phyloP scores from a whole-genome alignment of 768 basidiomycete species.

The Auricularia sp. region DNA sequence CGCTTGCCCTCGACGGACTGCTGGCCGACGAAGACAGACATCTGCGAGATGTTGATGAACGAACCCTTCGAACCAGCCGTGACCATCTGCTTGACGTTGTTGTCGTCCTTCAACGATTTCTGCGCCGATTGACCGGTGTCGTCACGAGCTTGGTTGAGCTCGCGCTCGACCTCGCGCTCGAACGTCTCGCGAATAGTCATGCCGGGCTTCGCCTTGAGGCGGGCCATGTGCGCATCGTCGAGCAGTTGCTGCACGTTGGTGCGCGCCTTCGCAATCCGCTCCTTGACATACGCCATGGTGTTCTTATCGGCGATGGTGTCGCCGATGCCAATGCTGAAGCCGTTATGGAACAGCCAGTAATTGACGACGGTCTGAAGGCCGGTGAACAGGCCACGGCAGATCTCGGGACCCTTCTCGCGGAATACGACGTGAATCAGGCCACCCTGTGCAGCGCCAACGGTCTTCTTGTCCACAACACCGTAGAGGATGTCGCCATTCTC shows the following conservation, averaged over 20 bases:
- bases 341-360: constrained; percentile 97
- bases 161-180: constrained; percentile 83
- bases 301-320: constrained; percentile 90
- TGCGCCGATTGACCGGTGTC: constrained; percentile 94
- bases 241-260: constrained; percentile 68
- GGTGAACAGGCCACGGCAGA: constrained; percentile 81
- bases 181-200: constrained; percentile 99
- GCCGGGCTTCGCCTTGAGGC: constrained; percentile 82
- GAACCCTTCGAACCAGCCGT: constrained; percentile 98
- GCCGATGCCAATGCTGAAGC: constrained; percentile 97
- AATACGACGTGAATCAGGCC: constrained; percentile 95
- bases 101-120: constrained; percentile 94
- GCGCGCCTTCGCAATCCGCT: constrained; percentile 76
- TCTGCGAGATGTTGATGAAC: constrained; percentile 99
- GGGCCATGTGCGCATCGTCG: constrained; percentile 74
- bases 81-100: constrained; percentile 99
- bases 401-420: constrained; percentile 93
- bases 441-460: constrained; percentile 91
- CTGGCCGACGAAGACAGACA: constrained; percentile 99
- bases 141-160: constrained; percentile 92
- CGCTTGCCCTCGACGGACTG: constrained; percentile 97
- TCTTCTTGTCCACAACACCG: constrained; percentile 96
- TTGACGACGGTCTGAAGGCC: constrained; percentile 94
- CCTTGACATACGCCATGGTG: constrained; percentile 81
- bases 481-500: constrained; percentile 95